These are phyloP conservation scores for Ballota nigra DNA, from an alignment of 257 asterid genomes.

Conservation along the genomic window DNA sequence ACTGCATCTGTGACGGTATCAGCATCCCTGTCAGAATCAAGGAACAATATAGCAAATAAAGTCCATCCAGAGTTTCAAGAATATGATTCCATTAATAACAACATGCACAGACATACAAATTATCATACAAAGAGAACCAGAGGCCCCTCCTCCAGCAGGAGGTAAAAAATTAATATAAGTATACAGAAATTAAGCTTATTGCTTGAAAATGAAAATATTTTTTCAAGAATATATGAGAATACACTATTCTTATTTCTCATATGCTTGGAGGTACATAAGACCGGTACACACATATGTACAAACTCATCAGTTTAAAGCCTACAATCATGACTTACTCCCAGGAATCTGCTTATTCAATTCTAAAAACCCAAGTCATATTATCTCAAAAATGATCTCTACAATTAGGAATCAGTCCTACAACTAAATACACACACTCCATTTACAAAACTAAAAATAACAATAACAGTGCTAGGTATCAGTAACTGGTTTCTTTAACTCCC, in stretches of 20 bases:
- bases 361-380: not conserved
- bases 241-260: not conserved
- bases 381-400: not conserved
- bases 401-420: not conserved
- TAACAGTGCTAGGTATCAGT: conserved; percentile 8
- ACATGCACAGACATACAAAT: conserved; percentile 14
- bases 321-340: conserved; percentile 6
- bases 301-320: conserved; percentile 7
- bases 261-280: not conserved
- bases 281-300: not conserved
- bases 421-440: conserved; percentile 5
- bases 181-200: conserved; percentile 2
- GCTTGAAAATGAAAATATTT: not conserved
- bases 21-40: conserved; percentile 65
- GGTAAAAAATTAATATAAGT: not conserved
- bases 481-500: conserved; percentile 1
- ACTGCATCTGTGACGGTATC: conserved; percentile 88
- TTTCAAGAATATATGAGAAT: conserved; percentile 4
- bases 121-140: conserved; percentile 8
- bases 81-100: not conserved
- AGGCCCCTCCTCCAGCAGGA: not conserved
- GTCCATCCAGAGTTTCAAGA: conserved; percentile 15
- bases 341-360: not conserved
- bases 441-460: not conserved
- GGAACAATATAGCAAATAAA: conserved; percentile 21